Evolutionary conservation across 2,329 filamentous ascomycete species (phyloP), one percentile per base, ranked within the genome.

Genomic region (Sclerotinia nivalis): DNA sequence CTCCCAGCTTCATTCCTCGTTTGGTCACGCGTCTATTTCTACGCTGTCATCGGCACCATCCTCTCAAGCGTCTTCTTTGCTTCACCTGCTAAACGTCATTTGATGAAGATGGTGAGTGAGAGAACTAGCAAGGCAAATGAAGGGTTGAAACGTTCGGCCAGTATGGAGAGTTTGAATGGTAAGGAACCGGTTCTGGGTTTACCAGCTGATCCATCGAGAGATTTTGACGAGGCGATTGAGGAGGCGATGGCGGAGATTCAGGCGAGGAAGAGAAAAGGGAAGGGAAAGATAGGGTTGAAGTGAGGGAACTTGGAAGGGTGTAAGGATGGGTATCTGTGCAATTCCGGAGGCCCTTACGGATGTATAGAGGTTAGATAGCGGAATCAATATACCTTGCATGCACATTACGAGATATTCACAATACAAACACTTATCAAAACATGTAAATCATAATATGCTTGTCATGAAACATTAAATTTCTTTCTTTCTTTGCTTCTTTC

Each of bases 271-370:
- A 69, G 75, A 52, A 74, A 70, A 66, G 70, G 70, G 10, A 70
- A 55, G 22, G 50, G n/a, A 20, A 69, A 47, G 18, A 22, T 40
- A 15, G 73, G 71, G 10, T 49, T 61, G 69, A 22, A 55, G 69
- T 69, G 49, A 83, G 83, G 45, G 86, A 88, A 68, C 93, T 93
- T 28, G 90, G 91, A 0, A 86, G 94, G 52, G 83, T 99, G 28
- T 95, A 98, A 80, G 96, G 96, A 1, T 85, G 94, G 70, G 96
- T 99, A 92, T 96, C 98, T 80, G 94, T 99, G 49, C 96, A 99
- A 79, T 83, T 99, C 70, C 95, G 92, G 80, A 96, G 98, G 15
- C n/a, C 34, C 9, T 58, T 50, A 7, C n/a, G 8, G 22, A 20
- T 60, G 22, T 43, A 64, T 64, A 43, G 49, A 34, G 34, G 25